Conservation (phyloP, 495 filamentous ascomycete species). For the Stereocaulon alpinum region DNA sequence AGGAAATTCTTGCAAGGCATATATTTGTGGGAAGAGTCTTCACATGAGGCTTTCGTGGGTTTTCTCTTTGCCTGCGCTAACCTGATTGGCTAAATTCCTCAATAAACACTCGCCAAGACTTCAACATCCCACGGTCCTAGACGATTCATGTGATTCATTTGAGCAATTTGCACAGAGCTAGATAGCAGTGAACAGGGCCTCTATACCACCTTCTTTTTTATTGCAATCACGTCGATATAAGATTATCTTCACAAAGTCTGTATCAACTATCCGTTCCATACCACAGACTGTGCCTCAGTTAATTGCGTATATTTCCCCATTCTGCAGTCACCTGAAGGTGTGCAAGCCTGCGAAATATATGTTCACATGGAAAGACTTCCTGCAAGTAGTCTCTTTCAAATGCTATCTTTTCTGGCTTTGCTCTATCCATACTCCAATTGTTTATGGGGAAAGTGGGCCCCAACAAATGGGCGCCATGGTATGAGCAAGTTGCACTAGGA, state of each 20-base stretch:
- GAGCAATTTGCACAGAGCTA: neutral
- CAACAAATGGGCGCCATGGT: neutral
- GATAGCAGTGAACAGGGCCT: neutral
- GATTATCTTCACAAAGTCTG: no score
- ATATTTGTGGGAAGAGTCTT: neutral
- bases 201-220: no score
- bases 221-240: neutral
- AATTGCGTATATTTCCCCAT: no score
- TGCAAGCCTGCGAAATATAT: no score
- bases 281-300: no score
- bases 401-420: no score
- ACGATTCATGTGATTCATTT: neutral
- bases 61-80: conserved; percentile 8
- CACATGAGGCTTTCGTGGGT: neutral
- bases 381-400: no score
- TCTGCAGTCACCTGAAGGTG: no score
- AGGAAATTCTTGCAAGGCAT: neutral
- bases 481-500: neutral
- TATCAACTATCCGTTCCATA: no score
- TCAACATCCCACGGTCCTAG: neutral
- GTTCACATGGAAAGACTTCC: neutral
- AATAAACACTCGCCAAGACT: conserved; percentile 16
- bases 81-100: conserved; percentile 9
- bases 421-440: no score
- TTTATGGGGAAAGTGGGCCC: no score